phyloP scores from a whole-genome alignment of 164 flowering plant genomes.

The Liquidambar formosana region DNA sequence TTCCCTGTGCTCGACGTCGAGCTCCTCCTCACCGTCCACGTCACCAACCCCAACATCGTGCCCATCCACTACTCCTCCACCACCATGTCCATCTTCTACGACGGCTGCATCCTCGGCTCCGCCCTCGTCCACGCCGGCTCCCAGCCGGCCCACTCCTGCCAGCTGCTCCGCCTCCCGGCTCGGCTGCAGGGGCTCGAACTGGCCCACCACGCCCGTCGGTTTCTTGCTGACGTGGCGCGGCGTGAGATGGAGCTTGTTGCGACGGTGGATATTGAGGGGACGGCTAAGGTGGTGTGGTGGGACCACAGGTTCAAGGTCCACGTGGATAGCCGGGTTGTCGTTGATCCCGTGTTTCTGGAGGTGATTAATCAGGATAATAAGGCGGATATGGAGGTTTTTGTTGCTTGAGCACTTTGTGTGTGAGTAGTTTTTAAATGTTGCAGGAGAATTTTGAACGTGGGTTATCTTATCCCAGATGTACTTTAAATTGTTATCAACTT shows the following conservation, averaged over 20 bases:
- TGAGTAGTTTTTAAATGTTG: too few species aligned
- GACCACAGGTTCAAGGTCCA: constrained; percentile 59
- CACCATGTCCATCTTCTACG: constrained; percentile 75
- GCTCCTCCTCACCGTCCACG: constrained; percentile 79
- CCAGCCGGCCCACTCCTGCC: constrained; percentile 65
- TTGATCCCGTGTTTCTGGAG: constrained; percentile 82
- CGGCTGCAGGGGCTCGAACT: constrained; percentile 62
- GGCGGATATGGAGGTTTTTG: constrained; percentile 42
- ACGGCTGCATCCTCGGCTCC: constrained; percentile 68
- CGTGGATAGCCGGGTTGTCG: constrained; percentile 71
- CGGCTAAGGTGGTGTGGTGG: constrained; percentile 80
- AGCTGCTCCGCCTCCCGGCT: constrained; percentile 62
- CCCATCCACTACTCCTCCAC: constrained; percentile 70
- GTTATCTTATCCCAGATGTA: too few species aligned
- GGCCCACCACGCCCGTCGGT: constrained; percentile 48
- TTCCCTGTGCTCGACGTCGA: constrained; percentile 71
- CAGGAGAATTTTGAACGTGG: too few species aligned
- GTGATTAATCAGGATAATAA: constrained; percentile 72
- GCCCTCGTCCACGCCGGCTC: constrained; percentile 71
- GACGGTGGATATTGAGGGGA: constrained; percentile 63
- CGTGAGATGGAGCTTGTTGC: constrained; percentile 84
- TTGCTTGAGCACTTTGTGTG: too few species aligned
- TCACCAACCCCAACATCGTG: constrained; percentile 43
- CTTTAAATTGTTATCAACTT: too few species aligned
- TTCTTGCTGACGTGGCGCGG: constrained; percentile 59